Base-by-base conservation (phyloP, 2,329 filamentous ascomycete species). In the Pseudogymnoascus sp. region DNA sequence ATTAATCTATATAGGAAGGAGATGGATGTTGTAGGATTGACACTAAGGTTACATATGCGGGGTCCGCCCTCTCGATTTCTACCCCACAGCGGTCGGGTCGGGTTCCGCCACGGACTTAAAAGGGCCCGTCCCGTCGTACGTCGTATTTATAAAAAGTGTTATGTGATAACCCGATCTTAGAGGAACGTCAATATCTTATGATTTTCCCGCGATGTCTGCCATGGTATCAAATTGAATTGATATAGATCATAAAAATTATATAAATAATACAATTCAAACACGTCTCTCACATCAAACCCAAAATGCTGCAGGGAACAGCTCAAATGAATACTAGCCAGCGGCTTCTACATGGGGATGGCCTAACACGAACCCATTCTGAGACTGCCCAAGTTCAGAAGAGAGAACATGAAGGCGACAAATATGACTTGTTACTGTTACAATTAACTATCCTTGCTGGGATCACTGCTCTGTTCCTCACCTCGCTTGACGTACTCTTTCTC, bases 11-110 rank as follows among this genome's bases (percentile, higher is more conserved):
- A 11, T 2, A 19, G n/a, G 51, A 28, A 57, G 11, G 34, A 10
- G 13, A 25, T 25, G 4, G 7, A 31, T 31, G 28, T 31, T 14
- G 6, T 10, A 34, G 51, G 51, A 31, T 28, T 57, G 51, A 57
- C 51, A 57, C 51, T 34, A 57, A 57, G n/a, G 51, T 57, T 34
- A 57, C 51, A 57, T 34, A 34, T 57, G 51, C 51, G 51, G 51
- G 51, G 51, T 57, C 28, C 51, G 28, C 8, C 8, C 28, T 31
- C 28, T 31, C 28, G 28, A 31, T 34, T n/a, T 51, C 6, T 31
- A 48, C 48, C 48, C 51, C 48, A 54, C 25, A 31, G 6, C 10
- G 48, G 48, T 25, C 48, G 25, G 51, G 25, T 57, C 51, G 51
- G 51, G 10, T 13, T 34, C 16, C 25, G 28, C 25, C n/a, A 57